phyloP scores from a whole-genome alignment of 345 rosid genomes.

The Euclidium syriacum region DNA sequence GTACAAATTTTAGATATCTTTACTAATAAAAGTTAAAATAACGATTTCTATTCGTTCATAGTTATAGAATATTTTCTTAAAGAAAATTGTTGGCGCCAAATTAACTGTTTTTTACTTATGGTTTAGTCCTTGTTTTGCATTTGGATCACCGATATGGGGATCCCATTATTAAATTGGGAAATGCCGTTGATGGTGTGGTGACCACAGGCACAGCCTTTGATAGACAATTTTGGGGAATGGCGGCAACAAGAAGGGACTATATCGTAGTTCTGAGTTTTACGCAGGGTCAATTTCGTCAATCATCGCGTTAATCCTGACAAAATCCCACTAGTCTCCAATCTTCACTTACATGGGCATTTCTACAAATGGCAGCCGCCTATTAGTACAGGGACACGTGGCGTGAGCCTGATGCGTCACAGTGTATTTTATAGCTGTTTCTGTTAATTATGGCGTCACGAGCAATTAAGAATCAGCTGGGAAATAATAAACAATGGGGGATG shows the following conservation, averaged over 20 bases:
- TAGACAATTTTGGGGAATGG: conserved; percentile 4
- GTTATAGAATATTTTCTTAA: too few relatives aligned
- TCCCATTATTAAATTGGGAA: not conserved
- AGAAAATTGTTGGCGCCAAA: too few relatives aligned
- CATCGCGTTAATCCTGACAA: not conserved
- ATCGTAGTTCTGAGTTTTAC: not conserved
- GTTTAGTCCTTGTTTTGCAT: too few relatives aligned
- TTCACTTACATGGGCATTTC: conserved; percentile 2
- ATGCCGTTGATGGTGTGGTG: too few relatives aligned
- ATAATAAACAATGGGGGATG: conserved; percentile 9
- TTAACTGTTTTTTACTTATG: too few relatives aligned
- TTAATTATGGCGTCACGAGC: conserved; percentile 22
- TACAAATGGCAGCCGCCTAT: not conserved
- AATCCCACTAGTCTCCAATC: not conserved
- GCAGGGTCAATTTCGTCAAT: not conserved
- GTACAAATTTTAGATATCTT: too few relatives aligned
- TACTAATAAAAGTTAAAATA: too few relatives aligned
- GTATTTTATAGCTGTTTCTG: not conserved
- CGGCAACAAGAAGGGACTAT: conserved; percentile 1
- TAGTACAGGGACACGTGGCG: not conserved
- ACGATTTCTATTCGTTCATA: too few relatives aligned
- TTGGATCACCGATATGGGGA: not conserved
- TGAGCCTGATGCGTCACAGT: not conserved
- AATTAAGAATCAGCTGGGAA: conserved; percentile 6
- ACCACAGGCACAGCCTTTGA: too few relatives aligned